Percentiles rank a stretch among this genome's conserved stretches.
phyloP scores from a whole-genome alignment of 768 basidiomycete species.

The Pulveroboletus sp. region DNA sequence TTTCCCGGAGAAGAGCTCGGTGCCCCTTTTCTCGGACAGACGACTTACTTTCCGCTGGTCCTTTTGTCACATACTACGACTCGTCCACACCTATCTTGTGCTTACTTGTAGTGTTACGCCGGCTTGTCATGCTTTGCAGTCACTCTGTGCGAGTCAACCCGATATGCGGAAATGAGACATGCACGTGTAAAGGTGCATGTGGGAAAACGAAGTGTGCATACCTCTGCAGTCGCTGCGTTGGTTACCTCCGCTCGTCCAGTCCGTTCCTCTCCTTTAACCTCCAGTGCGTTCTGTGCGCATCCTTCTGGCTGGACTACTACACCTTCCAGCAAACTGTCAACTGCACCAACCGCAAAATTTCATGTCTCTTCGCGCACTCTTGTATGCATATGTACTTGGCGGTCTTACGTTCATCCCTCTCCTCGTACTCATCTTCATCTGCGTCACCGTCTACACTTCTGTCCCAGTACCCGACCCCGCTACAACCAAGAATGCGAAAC shows the following conservation, averaged over 20 bases:
- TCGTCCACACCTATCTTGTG: background rate
- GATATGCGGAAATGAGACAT: conserved; percentile 11
- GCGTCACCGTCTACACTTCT: conserved; percentile 75
- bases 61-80: background rate
- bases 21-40: background rate
- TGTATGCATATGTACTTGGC: conserved; percentile 86
- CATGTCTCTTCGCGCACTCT: conserved; percentile 62
- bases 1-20: conserved; percentile 1
- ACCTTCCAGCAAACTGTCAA: background rate
- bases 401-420: conserved; percentile 89
- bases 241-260: background rate
- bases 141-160: conserved; percentile 5
- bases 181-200: conserved; percentile 14
- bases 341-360: background rate
- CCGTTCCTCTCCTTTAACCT: background rate
- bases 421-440: conserved; percentile 51
- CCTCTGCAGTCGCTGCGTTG: background rate
- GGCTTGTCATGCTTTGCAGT: no score
- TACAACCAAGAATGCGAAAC: conserved; percentile 36
- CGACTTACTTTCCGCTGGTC: background rate
- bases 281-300: background rate
- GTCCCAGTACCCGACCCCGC: conserved; percentile 66
- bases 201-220: conserved; percentile 6
- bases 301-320: no score
- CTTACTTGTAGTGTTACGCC: background rate